Evolutionary conservation across 768 basidiomycete genomes (phyloP).

Genomic region (Panaeolus cyanescens): DNA sequence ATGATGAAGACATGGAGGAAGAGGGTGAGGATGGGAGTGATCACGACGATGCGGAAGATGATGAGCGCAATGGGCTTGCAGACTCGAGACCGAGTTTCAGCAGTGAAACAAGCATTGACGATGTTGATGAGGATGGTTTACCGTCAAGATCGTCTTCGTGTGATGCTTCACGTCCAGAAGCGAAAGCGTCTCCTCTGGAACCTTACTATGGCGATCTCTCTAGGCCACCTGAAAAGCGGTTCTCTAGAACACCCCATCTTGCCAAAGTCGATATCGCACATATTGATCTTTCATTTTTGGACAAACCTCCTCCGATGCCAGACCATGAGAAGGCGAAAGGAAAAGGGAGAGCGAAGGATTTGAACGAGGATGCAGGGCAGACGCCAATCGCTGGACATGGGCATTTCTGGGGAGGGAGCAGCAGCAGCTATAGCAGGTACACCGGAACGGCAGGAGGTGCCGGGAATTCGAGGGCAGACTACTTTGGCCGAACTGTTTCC

Average conservation of each 20-base stretch:
- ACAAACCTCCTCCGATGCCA: conserved; percentile 7
- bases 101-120: conserved; percentile 18
- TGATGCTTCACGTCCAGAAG: conserved; percentile 14
- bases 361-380: background rate
- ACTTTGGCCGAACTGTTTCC: conserved; percentile 5
- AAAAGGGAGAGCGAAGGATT: conserved; percentile 19
- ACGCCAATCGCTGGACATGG: conserved; percentile 12
- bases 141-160: conserved; percentile 27
- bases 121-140: background rate
- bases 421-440: background rate
- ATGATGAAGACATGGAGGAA: conserved; percentile 33
- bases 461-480: conserved; percentile 2
- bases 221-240: conserved; percentile 13
- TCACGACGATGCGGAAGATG: conserved; percentile 34
- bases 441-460: conserved; percentile 1
- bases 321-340: conserved; percentile 17
- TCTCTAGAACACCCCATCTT: conserved; percentile 17
- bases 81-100: conserved; percentile 18
- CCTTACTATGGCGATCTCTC: conserved; percentile 14
- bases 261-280: conserved; percentile 30
- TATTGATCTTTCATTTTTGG: conserved; percentile 35
- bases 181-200: conserved; percentile 6
- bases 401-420: conserved; percentile 4
- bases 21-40: conserved; percentile 38
- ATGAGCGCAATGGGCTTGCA: conserved; percentile 25